These are phyloP conservation scores for Strombidium stylifer DNA, from an alignment of 73 alveolate genomes.

Conservation along the genomic window DNA sequence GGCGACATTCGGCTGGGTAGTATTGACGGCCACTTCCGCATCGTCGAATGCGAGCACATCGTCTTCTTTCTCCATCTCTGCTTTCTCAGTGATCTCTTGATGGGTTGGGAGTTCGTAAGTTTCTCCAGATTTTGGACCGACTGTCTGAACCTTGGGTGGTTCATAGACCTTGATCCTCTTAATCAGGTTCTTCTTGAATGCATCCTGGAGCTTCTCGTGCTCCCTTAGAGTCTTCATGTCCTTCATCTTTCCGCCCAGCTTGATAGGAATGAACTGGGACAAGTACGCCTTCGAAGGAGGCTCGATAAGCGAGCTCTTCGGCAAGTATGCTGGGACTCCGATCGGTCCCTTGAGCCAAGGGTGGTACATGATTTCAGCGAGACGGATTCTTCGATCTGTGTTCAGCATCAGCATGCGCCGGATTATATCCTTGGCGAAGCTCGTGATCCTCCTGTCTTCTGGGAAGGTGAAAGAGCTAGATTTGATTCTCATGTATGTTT, in stretches of 20 bases:
- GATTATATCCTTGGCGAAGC: conserved; percentile 88
- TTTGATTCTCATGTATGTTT: conserved; percentile 90
- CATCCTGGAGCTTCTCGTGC: too few species aligned
- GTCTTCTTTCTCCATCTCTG: conserved; percentile 19
- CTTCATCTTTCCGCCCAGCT: background rate
- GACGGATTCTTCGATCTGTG: conserved; percentile 92
- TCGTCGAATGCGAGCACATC: conserved; percentile 6
- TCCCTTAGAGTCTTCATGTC: too few species aligned
- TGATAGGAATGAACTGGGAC: conserved; percentile 65
- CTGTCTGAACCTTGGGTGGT: too few species aligned
- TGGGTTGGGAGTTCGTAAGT: too few species aligned
- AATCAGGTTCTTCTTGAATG: too few species aligned
- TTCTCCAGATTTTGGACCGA: too few species aligned
- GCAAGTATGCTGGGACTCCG: conserved; percentile 93
- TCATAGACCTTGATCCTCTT: too few species aligned
- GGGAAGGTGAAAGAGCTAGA: conserved; percentile 87
- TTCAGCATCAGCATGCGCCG: conserved; percentile 79
- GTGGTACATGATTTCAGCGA: conserved; percentile 89
- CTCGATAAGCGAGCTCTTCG: conserved; percentile 89
- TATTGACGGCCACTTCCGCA: conserved; percentile 13
- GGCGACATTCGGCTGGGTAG: too few species aligned
- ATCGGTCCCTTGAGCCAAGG: conserved; percentile 90
- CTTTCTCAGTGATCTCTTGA: conserved; percentile 6
- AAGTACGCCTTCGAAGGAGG: conserved; percentile 94
- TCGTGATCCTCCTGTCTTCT: conserved; percentile 86